phyloP scores from a whole-genome alignment of 2,329 filamentous ascomycete genomes.

The Stagonosporopsis tanaceti region DNA sequence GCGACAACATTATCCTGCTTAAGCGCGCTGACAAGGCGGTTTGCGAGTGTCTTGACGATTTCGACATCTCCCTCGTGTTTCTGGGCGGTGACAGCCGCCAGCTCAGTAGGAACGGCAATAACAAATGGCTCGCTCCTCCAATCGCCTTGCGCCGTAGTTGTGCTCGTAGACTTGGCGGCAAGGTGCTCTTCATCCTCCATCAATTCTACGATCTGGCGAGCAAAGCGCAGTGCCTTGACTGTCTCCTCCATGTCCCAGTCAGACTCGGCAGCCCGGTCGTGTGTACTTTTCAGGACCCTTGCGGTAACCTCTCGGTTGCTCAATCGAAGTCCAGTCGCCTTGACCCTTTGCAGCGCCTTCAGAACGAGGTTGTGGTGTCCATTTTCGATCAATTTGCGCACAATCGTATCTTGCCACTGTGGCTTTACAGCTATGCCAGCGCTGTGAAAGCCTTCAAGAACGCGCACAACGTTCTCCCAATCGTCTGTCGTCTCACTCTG shows the following conservation, averaged over 20 bases:
- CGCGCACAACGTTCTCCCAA: conserved; percentile 47
- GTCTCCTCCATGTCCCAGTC: conserved; percentile 51
- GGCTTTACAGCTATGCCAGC: conserved; percentile 31
- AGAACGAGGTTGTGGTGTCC: conserved; percentile 41
- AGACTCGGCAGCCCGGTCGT: conserved; percentile 41
- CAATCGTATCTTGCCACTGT: conserved; percentile 26
- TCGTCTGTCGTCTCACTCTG: conserved; percentile 37
- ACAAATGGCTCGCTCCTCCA: conserved; percentile 44
- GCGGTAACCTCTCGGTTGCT: conserved; percentile 34
- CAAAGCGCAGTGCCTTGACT: conserved; percentile 48
- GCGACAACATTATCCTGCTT: conserved; percentile 35
- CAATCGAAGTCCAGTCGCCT: conserved; percentile 37
- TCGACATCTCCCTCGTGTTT: conserved; percentile 48
- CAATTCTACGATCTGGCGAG: conserved; percentile 51
- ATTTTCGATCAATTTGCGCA: conserved; percentile 29
- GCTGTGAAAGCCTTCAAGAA: conserved; percentile 42
- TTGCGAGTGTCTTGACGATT: conserved; percentile 52
- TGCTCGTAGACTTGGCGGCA: conserved; percentile 18
- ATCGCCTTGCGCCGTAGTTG: conserved; percentile 36
- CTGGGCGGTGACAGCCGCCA: conserved; percentile 53
- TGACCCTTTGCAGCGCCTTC: conserved; percentile 39
- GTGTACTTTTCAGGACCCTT: conserved; percentile 47
- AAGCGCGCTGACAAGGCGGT: conserved; percentile 49
- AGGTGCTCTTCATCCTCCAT: conserved; percentile 54
- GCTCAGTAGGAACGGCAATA: conserved; percentile 54